phyloP scores from a whole-genome alignment of 345 rosid genomes.

The Zanthoxylum bungeanum region DNA sequence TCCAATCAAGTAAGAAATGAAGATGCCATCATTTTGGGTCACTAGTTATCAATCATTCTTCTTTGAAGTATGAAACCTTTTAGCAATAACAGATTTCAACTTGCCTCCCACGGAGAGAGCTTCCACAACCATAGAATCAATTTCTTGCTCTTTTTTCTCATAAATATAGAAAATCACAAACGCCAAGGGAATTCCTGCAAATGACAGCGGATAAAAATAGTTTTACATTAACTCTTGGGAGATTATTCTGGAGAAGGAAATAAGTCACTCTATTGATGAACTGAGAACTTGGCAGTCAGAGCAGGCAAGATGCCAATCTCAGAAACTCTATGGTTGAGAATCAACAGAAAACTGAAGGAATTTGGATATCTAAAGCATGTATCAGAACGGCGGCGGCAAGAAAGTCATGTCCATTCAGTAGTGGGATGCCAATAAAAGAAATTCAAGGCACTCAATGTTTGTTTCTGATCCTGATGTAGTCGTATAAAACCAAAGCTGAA shows the following conservation, averaged over 20 bases:
- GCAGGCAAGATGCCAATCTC: neutral
- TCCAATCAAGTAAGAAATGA: neutral
- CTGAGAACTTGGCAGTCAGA: neutral
- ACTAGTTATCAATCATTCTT: conserved; percentile 39
- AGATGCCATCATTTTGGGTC: neutral
- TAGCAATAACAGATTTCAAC: conserved; percentile 40
- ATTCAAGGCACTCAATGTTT: neutral
- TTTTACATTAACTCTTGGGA: neutral
- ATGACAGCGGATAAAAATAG: neutral
- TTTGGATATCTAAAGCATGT: neutral
- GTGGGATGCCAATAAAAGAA: neutral
- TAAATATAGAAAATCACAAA: conserved; percentile 52
- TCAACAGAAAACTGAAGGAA: neutral
- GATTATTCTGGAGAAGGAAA: conserved; percentile 3
- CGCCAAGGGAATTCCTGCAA: conserved; percentile 62
- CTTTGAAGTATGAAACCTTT: conserved; percentile 34
- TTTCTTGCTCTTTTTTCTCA: conserved; percentile 68
- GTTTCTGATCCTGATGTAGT: no score
- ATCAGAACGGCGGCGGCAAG: no score
- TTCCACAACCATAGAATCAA: conserved; percentile 44
- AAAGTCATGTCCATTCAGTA: no score
- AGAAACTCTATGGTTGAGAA: neutral
- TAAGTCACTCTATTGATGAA: neutral
- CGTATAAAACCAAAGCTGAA: no score
- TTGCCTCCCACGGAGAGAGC: conserved; percentile 41